Evolutionary conservation across 805 yeast genomes (phyloP).

Genomic region (Metschnikowia cubensis): DNA sequence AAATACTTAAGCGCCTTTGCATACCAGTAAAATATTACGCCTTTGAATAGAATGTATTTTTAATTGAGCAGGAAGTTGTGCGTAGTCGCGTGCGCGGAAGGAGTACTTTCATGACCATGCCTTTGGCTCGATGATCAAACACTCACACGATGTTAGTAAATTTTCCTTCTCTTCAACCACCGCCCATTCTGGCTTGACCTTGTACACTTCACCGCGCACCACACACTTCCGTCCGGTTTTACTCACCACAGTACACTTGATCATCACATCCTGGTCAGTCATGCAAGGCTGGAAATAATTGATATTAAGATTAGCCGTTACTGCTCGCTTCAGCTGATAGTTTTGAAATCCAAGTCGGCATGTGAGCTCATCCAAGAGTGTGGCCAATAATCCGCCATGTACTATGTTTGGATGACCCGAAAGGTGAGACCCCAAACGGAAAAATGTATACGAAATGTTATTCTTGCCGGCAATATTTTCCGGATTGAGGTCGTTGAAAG

Average conservation of each 20-base stretch:
- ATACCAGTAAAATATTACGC: not conserved
- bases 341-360: slow-evolving; percentile 42
- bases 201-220: slow-evolving; percentile 34
- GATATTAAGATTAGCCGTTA: slow-evolving; percentile 42
- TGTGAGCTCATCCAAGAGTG: slow-evolving; percentile 40
- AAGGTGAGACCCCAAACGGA: slow-evolving; percentile 35
- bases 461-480: slow-evolving; percentile 14
- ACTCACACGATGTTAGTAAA: slow-evolving; percentile 35
- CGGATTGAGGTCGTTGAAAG: slow-evolving; percentile 22
- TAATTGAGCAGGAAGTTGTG: too few species aligned
- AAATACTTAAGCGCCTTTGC: too few species aligned
- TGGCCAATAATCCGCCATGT: slow-evolving; percentile 44
- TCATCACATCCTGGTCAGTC: slow-evolving; percentile 28
- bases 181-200: slow-evolving; percentile 10
- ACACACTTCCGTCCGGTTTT: slow-evolving; percentile 39
- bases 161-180: slow-evolving; percentile 21
- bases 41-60: too few species aligned
- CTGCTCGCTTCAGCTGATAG: slow-evolving; percentile 36
- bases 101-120: not conserved
- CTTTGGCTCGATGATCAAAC: slow-evolving; percentile 38
- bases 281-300: slow-evolving; percentile 36
- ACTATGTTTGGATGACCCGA: slow-evolving; percentile 40
- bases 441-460: slow-evolving; percentile 35
- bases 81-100: not conserved
- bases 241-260: slow-evolving; percentile 30